Conservation (phyloP, 208 protist species). For the Novymonas esmeraldas region DNA sequence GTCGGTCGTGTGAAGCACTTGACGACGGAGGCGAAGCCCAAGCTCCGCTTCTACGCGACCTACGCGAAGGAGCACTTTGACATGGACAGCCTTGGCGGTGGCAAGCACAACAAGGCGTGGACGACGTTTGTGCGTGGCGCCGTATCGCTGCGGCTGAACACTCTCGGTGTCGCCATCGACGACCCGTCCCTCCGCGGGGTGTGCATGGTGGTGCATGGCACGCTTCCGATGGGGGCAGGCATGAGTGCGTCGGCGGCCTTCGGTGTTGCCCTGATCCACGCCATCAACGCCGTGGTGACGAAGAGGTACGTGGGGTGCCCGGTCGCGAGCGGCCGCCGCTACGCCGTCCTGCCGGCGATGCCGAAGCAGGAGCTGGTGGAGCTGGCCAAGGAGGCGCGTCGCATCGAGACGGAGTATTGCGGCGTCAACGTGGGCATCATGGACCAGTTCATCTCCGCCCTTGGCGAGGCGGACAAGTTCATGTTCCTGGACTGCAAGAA, state of each 20-base stretch:
- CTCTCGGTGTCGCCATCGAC: constrained; percentile 49
- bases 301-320: constrained; percentile 30
- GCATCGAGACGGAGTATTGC: constrained; percentile 84
- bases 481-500: constrained; percentile 86
- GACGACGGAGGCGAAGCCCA: constrained; percentile 27
- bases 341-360: constrained; percentile 46
- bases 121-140: constrained; percentile 70
- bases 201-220: constrained; percentile 75
- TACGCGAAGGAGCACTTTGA: constrained; percentile 57
- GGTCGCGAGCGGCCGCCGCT: constrained; percentile 24
- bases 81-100: constrained; percentile 33
- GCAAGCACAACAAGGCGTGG: constrained; percentile 57
- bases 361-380: constrained; percentile 42
- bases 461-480: constrained; percentile 74
- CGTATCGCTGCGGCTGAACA: constrained; percentile 53
- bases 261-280: constrained; percentile 61
- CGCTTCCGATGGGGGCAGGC: constrained; percentile 82
- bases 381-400: constrained; percentile 68
- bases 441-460: constrained; percentile 90
- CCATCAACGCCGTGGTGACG: constrained; percentile 48
- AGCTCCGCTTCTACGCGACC: constrained; percentile 71
- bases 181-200: constrained; percentile 44
- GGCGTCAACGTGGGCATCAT: constrained; percentile 92
- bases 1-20: constrained; percentile 68
- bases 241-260: constrained; percentile 90